Base-by-base conservation (phyloP, 805 yeast species). In the Metschnikowia drakensbergensis region DNA sequence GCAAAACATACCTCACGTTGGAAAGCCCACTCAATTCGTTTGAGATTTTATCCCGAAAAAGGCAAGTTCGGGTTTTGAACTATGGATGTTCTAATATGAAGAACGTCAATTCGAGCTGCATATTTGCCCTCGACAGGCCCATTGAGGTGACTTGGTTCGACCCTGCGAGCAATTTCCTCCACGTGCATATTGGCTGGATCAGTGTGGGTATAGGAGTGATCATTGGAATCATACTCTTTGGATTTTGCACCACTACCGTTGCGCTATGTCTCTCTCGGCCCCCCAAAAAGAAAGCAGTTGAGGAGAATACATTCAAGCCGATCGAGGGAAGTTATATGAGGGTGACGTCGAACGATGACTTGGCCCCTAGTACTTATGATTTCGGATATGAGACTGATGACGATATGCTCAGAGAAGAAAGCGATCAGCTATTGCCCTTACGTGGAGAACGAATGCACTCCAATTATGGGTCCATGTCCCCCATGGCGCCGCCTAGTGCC, bases 121-220 rank as follows among this genome's bases (percentile, higher is more conserved):
- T 87, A 1, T 81, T 84, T 53, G 60, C 84, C 2, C 69, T 86
- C 40, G 92, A 87, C 53, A 72, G 80, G 42, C 88, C 91, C 1
- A 68, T 87, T n/a, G 77, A 79, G 34, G 75, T 84, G 25, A 61
- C 64, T 1, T 86, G 95, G 94, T 61, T 84, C 5, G 75, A 76
- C 30, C 54, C 58, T n/a, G 69, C 57, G 6, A 75, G 77, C 32
- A 61, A 59, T 40, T 69, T 71, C 48, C 68, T 82, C 39, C 85
- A 79, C 50, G 64, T 86, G 25, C 84, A 78, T 51, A 65, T 87
- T 33, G 90, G 94, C 5, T 74, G 81, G 45, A 74, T 83, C 17
- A 87, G 92, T 10, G 67, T 86, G 30, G 83, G 83, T 0, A 64
- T 86, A 27, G 96, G 94, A 5, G 68, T 84, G 3, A 65, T 85